Base-by-base conservation (phyloP, 164 flowering plant species). In the Paratinospora sagittata region DNA sequence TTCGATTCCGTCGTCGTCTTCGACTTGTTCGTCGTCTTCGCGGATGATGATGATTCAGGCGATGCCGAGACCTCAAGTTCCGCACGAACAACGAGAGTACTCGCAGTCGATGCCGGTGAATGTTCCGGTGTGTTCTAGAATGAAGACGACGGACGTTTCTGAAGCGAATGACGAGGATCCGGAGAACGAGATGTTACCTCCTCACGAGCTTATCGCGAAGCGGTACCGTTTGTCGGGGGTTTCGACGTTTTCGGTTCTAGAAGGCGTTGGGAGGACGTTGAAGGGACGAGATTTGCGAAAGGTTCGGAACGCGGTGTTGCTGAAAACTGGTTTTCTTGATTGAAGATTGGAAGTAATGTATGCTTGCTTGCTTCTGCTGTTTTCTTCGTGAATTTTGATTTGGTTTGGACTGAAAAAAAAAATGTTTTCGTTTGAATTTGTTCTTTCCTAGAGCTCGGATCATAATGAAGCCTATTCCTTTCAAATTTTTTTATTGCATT, bases 231-330 rank as follows among this genome's bases (percentile, higher is more conserved):
- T 69, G 65, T 10, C 41, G 70, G 63, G 83, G 60, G 80, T 27
- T 67, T 81, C 88, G 14, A 82, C 95, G 1, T 89, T 82, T 72
- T 91, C 97, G 27, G 89, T 91, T 70, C 84, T 89, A 14, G 97
- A 91, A 84, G 97, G 97, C 26, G 90, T 73, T 12, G 97, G 97
- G 21, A 84, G 97, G 80, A 91, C 97, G 1, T 75, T 91, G 70
- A 91, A 91, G 70, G 97, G 97, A 67, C 83, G 97, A 67, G 97
- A 91, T 88, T 82, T 89, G 26, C 79, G 90, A 4, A 88, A 79
- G 78, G 95, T 89, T 30, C 80, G 97, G 26, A 88, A 91, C 61
- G 93, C 91, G 16, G 83, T 89, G 62, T 88, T 81, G 83, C 84
- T 84, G 33, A 64, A 77, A 73, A 91, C 97, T 72, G 95, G 95